phyloP scores from a whole-genome alignment of 176 grass and related monocot species.

The Canna indica region DNA sequence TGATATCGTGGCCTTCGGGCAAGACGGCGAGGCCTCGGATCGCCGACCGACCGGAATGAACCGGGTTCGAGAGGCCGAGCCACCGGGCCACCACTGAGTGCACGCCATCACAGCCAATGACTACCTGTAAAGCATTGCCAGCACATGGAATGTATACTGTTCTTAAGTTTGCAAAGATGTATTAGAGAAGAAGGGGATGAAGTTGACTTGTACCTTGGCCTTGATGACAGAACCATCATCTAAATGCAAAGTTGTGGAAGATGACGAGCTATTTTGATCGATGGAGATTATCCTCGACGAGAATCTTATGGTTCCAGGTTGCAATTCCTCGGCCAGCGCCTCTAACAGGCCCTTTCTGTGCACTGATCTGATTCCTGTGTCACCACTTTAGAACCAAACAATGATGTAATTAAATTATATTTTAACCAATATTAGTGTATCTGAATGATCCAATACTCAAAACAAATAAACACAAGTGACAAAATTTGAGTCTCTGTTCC shows the following conservation, averaged over 20 bases:
- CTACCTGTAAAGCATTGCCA: slow-evolving; percentile 3
- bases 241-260: slow-evolving; percentile 14
- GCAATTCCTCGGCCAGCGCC: slow-evolving; percentile 28
- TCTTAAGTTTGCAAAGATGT: not conserved
- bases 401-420: no score
- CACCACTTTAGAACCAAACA: no score
- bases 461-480: no score
- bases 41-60: slow-evolving; percentile 15
- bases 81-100: slow-evolving; percentile 30
- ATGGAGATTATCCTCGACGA: slow-evolving; percentile 26
- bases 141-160: no score
- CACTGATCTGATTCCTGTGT: slow-evolving; percentile 24
- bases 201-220: slow-evolving; percentile 19
- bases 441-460: no score
- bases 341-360: slow-evolving; percentile 18
- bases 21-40: slow-evolving; percentile 25
- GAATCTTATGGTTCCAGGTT: slow-evolving; percentile 26
- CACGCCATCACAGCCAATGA: slow-evolving; percentile 35
- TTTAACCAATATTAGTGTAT: no score
- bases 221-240: slow-evolving; percentile 25
- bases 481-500: no score
- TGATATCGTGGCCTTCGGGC: slow-evolving; percentile 6
- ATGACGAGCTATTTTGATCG: not conserved
- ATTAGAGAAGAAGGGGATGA: not conserved
- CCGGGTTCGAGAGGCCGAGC: slow-evolving; percentile 14